These are phyloP conservation scores for Fusarium solani-melongenae DNA, from an alignment of 2,329 filamentous ascomycete genomes.

Conservation along the genomic window DNA sequence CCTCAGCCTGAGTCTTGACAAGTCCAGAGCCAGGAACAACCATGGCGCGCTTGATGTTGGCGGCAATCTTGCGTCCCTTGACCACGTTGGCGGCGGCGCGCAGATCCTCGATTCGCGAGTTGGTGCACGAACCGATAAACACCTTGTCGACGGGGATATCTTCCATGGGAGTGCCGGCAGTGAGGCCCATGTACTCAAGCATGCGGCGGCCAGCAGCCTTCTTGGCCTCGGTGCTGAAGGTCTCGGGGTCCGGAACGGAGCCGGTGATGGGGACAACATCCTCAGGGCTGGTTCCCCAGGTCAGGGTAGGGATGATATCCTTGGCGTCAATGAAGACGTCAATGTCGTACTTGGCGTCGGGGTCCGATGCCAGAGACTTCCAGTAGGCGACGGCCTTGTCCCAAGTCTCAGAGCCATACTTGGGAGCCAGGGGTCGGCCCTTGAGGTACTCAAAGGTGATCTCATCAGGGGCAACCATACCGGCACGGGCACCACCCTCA, in stretches of 20 bases:
- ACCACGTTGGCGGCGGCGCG: slow-evolving; percentile 87
- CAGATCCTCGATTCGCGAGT: slow-evolving; percentile 95
- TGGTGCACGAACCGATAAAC: slow-evolving; percentile 98
- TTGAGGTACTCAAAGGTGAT: slow-evolving; percentile 96
- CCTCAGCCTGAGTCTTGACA: slow-evolving; percentile 91
- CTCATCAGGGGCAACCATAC: slow-evolving; percentile 96
- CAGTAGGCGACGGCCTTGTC: slow-evolving; percentile 89
- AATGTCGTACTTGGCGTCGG: slow-evolving; percentile 88
- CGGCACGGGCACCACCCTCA: slow-evolving; percentile 92
- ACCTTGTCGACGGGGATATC: slow-evolving; percentile 95
- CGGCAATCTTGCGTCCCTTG: slow-evolving; percentile 85
- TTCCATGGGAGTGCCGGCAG: slow-evolving; percentile 86
- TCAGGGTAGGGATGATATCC: slow-evolving; percentile 92
- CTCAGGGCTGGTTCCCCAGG: slow-evolving; percentile 97
- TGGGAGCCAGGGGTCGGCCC: slow-evolving; percentile 87
- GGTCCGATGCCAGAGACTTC: slow-evolving; percentile 85
- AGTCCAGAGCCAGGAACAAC: slow-evolving; percentile 95
- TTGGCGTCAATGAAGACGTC: slow-evolving; percentile 91
- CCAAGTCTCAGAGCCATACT: slow-evolving; percentile 87
- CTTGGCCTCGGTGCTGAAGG: slow-evolving; percentile 82
- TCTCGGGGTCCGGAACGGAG: slow-evolving; percentile 88
- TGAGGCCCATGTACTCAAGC: slow-evolving; percentile 96
- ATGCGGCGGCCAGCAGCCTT: slow-evolving; percentile 83
- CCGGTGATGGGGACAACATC: slow-evolving; percentile 96
- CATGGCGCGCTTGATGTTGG: slow-evolving; percentile 94